These are phyloP conservation scores for Maudiozyma bulderi DNA, from an alignment of 805 yeast species.

Conservation along the genomic window DNA sequence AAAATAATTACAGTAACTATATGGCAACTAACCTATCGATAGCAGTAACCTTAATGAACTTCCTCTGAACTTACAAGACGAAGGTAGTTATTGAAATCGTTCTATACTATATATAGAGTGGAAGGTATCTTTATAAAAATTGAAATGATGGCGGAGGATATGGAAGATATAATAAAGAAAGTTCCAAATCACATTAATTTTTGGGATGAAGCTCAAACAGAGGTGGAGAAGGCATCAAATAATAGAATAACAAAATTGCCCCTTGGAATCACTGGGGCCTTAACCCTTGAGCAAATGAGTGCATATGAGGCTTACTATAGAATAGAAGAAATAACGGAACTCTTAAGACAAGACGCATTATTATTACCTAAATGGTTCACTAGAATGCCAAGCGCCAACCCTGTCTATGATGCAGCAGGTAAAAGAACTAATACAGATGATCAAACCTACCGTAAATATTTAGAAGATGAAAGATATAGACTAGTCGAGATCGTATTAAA, in stretches of 20 bases:
- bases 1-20: no score
- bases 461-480: constrained; percentile 72
- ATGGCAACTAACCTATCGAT: no score
- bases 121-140: no score
- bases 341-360: constrained; percentile 26
- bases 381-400: constrained; percentile 84
- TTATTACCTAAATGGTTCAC: constrained; percentile 39
- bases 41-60: no score
- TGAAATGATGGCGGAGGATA: neutral
- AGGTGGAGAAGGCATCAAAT: neutral
- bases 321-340: constrained; percentile 68
- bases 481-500: constrained; percentile 69
- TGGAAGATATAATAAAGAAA: constrained; percentile 61
- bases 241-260: constrained; percentile 25
- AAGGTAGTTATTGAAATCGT: no score
- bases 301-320: constrained; percentile 62
- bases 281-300: constrained; percentile 72
- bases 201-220: constrained; percentile 7
- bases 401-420: constrained; percentile 76
- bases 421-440: constrained; percentile 81
- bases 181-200: constrained; percentile 32
- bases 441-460: constrained; percentile 44
- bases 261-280: constrained; percentile 35
- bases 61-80: no score
- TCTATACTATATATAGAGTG: no score